Percentiles rank a stretch among this genome's conserved stretches.
These are phyloP conservation scores for Cynara cardunculus DNA, from an alignment of 129 eudicot species.

Conservation along the genomic window DNA sequence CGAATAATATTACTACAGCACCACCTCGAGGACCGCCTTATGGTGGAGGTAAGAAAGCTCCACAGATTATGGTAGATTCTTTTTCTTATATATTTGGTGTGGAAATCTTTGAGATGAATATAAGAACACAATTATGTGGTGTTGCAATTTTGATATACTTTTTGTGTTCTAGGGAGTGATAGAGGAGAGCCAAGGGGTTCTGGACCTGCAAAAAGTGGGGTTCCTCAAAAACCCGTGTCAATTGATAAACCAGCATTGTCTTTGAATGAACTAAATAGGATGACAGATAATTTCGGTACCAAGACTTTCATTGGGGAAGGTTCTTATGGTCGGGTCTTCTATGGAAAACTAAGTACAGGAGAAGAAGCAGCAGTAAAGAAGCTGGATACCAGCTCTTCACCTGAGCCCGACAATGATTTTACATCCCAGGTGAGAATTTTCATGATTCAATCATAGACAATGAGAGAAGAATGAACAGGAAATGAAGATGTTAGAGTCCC, in stretches of 20 bases:
- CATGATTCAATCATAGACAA: neutral
- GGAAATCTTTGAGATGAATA: neutral
- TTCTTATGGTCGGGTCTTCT: conserved; percentile 82
- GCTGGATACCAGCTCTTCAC: conserved; percentile 70
- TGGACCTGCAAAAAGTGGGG: conserved; percentile 49
- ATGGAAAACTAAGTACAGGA: conserved; percentile 64
- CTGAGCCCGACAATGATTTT: conserved; percentile 81
- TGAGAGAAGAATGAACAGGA: neutral
- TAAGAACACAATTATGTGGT: neutral
- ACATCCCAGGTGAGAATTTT: conserved; percentile 47
- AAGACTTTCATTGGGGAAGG: conserved; percentile 89
- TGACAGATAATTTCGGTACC: conserved; percentile 75
- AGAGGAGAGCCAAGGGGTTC: conserved; percentile 79
- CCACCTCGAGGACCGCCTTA: conserved; percentile 51
- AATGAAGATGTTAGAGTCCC: too few species aligned
- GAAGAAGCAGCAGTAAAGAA: conserved; percentile 63
- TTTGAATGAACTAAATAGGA: conserved; percentile 62
- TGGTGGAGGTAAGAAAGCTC: conserved; percentile 32
- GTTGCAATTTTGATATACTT: neutral
- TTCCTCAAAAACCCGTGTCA: conserved; percentile 57
- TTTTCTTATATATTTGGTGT: neutral
- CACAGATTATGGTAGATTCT: conserved; percentile 8
- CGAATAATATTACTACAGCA: conserved; percentile 53
- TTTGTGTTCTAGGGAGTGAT: conserved; percentile 43
- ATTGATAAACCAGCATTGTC: conserved; percentile 79